phyloP scores from a whole-genome alignment of 139 green algal species.

The Edaphochlamys debaryana region DNA sequence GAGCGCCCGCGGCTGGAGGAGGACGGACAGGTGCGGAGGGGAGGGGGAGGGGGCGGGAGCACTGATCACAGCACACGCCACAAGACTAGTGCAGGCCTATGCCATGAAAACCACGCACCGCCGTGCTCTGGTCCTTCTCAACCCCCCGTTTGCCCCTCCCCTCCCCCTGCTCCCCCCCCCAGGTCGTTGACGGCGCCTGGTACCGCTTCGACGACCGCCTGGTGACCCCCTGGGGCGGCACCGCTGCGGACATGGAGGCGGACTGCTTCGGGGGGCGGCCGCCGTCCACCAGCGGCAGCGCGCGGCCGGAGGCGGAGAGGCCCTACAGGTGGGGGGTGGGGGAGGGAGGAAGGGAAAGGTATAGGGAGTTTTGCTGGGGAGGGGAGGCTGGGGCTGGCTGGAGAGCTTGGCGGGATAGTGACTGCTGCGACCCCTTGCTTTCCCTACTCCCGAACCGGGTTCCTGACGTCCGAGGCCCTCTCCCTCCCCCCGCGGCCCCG shows the following conservation, averaged over 20 bases:
- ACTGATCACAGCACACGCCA: neutral
- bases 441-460: too few relatives aligned
- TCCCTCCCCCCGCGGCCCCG: too few relatives aligned
- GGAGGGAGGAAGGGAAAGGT: too few relatives aligned
- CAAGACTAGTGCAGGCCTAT: too few relatives aligned
- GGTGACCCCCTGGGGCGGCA: slow-evolving; percentile 76
- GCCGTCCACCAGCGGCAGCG: slow-evolving; percentile 5
- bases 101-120: too few relatives aligned
- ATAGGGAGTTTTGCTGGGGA: too few relatives aligned
- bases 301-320: slow-evolving; percentile 56
- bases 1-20: slow-evolving; percentile 55
- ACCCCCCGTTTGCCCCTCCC: neutral
- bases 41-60: neutral
- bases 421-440: too few relatives aligned
- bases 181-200: slow-evolving; percentile 68
- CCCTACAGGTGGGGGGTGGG: too few relatives aligned
- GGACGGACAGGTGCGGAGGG: slow-evolving; percentile 4
- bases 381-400: too few relatives aligned
- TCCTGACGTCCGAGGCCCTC: too few relatives aligned
- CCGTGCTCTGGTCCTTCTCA: too few relatives aligned
- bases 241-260: slow-evolving; percentile 74
- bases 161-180: neutral
- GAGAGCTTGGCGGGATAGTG: too few relatives aligned
- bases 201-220: slow-evolving; percentile 88
- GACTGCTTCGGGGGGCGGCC: slow-evolving; percentile 88